A percentile compares a stretch with the other conserved stretches of the same genome.
phyloP scores from a whole-genome alignment of 164 flowering plant species.

The Macadamia integrifolia region DNA sequence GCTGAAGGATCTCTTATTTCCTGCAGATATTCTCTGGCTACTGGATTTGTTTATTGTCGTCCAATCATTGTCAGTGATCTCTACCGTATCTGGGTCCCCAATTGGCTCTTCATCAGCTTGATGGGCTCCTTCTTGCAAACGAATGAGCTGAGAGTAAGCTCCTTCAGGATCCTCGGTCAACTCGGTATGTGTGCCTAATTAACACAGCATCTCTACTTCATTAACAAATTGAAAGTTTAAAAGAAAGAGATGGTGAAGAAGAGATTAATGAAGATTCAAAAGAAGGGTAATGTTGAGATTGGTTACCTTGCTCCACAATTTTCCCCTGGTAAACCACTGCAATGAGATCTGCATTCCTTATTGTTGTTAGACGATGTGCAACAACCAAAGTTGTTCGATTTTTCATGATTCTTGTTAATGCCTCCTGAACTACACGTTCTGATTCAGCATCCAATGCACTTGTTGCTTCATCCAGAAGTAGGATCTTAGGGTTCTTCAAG shows the following conservation, averaged over 20 bases:
- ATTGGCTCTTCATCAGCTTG: constrained; percentile 13
- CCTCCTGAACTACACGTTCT: constrained; percentile 59
- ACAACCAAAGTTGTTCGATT: constrained; percentile 53
- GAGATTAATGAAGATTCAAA: background rate
- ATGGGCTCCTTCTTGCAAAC: constrained; percentile 43
- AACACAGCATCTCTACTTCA: background rate
- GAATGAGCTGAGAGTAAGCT: constrained; percentile 53
- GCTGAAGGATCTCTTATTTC: constrained; percentile 29
- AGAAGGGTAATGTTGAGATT: too few relatives aligned
- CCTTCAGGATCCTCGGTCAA: constrained; percentile 50
- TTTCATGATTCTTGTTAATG: constrained; percentile 53
- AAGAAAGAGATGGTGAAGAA: too few relatives aligned
- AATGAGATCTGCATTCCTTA: constrained; percentile 60
- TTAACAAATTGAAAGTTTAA: too few relatives aligned
- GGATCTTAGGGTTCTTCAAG: constrained; percentile 36
- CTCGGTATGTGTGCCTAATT: constrained; percentile 56
- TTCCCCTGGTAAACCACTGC: constrained; percentile 60
- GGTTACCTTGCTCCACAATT: constrained; percentile 56
- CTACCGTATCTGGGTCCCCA: constrained; percentile 3
- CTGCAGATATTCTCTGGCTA: constrained; percentile 25
- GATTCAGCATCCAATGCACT: constrained; percentile 73
- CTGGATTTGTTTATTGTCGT: constrained; percentile 10
- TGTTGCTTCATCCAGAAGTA: constrained; percentile 69
- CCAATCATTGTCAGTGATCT: constrained; percentile 10
- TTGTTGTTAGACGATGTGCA: constrained; percentile 60